Evolutionary conservation across 305 asterid species (phyloP).

Genomic region (Solanum hybrid): DNA sequence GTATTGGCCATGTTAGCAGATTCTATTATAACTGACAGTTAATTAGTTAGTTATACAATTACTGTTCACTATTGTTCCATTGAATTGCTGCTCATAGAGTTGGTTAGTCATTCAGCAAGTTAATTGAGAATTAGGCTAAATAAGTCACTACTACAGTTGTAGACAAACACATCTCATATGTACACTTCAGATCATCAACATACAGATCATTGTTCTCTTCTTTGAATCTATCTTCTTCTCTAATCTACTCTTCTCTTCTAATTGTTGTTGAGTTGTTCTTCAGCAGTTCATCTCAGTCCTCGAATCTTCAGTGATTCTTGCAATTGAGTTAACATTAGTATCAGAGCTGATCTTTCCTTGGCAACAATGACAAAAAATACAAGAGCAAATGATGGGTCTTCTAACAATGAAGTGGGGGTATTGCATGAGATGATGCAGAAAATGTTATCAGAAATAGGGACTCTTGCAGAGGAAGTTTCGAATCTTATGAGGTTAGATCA

Average conservation of each 20-base stretch:
- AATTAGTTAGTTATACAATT: not conserved
- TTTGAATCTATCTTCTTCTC: not conserved
- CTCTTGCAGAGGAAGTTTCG: not conserved
- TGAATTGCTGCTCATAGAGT: not conserved
- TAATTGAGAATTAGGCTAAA: not conserved
- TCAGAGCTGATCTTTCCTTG: not conserved
- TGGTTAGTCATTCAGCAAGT: not conserved
- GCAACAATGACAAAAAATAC: not conserved
- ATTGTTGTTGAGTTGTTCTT: not conserved
- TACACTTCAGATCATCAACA: not conserved
- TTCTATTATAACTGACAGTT: not conserved
- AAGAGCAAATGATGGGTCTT: not conserved
- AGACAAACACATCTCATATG: not conserved
- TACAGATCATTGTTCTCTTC: not conserved
- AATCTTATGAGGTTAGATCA: not conserved
- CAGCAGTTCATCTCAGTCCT: not conserved
- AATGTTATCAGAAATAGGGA: not conserved
- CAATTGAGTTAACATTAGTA: too few species aligned
- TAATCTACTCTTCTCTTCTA: not conserved
- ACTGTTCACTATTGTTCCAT: not conserved
- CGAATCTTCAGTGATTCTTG: not conserved
- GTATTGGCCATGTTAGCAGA: not conserved
- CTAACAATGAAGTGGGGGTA: not conserved
- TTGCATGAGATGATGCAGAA: not conserved
- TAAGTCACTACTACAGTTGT: not conserved